phyloP scores from a whole-genome alignment of 768 basidiomycete species.

The Phanerochaete sordida region DNA sequence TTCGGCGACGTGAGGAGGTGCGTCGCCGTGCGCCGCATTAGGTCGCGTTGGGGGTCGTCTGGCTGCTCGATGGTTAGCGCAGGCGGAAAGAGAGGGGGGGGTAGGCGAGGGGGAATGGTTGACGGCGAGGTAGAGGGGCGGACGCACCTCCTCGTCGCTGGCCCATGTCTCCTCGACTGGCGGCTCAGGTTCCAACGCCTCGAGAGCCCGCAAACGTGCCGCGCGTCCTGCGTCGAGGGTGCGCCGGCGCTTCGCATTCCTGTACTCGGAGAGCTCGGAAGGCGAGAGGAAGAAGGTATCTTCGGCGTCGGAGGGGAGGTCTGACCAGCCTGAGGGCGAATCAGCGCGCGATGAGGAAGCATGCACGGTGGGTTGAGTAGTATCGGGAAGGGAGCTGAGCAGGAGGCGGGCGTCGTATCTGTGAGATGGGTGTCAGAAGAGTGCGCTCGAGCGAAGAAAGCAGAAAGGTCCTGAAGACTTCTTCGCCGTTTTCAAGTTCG shows the following conservation, averaged over 20 bases:
- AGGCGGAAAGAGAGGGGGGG: too few species aligned
- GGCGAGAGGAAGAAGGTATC: conserved; percentile 79
- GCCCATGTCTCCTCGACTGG: conserved; percentile 53
- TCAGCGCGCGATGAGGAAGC: background rate
- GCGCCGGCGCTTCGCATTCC: conserved; percentile 62
- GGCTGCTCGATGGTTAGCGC: too few species aligned
- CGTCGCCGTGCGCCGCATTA: conserved; percentile 73
- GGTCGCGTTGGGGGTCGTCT: conserved; percentile 50
- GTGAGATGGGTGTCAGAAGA: conserved; percentile 5
- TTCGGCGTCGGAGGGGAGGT: conserved; percentile 81
- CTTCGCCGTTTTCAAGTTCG: too few species aligned
- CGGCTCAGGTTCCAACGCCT: conserved; percentile 37
- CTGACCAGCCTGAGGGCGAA: conserved; percentile 73
- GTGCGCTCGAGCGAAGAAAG: background rate
- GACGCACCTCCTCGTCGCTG: conserved; percentile 69
- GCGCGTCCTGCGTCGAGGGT: conserved; percentile 57
- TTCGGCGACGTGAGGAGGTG: conserved; percentile 73
- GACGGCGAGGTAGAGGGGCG: too few species aligned
- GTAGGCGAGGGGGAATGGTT: too few species aligned
- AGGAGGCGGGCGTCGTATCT: conserved; percentile 84
- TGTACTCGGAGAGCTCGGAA: conserved; percentile 63
- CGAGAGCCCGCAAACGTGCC: conserved; percentile 61
- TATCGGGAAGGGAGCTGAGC: conserved; percentile 45
- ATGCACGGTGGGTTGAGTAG: too few species aligned
- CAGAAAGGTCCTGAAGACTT: background rate